phyloP scores from a whole-genome alignment of 75 land plant genomes.

The Azolla pinnata region DNA sequence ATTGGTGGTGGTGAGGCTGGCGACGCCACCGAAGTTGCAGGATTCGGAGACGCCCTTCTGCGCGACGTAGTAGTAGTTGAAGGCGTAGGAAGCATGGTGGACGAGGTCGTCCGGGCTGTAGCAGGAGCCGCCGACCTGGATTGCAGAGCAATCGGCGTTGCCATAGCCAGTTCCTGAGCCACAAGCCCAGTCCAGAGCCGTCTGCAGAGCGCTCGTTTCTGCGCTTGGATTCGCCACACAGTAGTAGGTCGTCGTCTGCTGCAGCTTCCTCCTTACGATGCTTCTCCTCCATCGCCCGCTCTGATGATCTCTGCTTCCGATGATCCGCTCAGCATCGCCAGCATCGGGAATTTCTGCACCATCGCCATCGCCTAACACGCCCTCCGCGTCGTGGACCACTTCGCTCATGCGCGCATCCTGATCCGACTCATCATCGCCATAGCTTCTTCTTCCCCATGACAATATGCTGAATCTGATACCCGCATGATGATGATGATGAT shows the following conservation, averaged over 20 bases:
- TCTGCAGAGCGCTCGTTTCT: not conserved
- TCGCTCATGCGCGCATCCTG: too few relatives aligned
- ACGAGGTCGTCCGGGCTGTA: constrained; percentile 17
- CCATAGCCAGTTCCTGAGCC: constrained; percentile 18
- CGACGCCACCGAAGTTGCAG: constrained; percentile 19
- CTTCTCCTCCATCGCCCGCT: too few relatives aligned
- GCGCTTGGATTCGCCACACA: constrained; percentile 16
- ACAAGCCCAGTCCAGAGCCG: constrained; percentile 23
- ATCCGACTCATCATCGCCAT: too few relatives aligned
- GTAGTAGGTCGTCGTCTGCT: not conserved
- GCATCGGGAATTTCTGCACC: too few relatives aligned
- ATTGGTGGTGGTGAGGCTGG: constrained; percentile 20
- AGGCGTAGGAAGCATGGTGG: constrained; percentile 30
- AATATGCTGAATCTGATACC: too few relatives aligned
- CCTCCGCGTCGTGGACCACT: too few relatives aligned
- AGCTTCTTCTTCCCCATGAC: too few relatives aligned
- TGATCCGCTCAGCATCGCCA: too few relatives aligned
- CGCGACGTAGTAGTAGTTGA: constrained; percentile 25
- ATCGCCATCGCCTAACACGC: too few relatives aligned
- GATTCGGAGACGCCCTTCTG: constrained; percentile 19
- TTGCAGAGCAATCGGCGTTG: constrained; percentile 25
- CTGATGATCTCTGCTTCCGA: too few relatives aligned
- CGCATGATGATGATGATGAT: too few relatives aligned
- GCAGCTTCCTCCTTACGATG: not conserved
- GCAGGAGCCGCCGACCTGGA: constrained; percentile 27